Evolutionary conservation across 2,329 filamentous ascomycete species (phyloP).

Genomic region (Claviceps purpurea): DNA sequence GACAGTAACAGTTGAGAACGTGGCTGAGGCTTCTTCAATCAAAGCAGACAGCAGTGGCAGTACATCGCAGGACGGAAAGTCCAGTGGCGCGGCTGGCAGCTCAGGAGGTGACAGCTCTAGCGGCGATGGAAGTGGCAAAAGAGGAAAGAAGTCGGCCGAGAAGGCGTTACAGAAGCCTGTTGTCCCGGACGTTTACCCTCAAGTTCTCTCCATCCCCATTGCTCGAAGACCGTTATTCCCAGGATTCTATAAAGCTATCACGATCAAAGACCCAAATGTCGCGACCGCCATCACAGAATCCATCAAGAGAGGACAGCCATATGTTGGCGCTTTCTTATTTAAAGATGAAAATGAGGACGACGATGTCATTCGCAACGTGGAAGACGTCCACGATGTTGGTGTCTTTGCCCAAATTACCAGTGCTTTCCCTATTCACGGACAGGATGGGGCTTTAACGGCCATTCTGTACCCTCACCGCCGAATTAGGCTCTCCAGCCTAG

Average conservation of each 20-base stretch:
- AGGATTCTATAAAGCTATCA: conserved; percentile 98
- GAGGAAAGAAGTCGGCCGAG: conserved; percentile 58
- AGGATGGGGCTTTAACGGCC: conserved; percentile 74
- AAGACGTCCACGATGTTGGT: conserved; percentile 90
- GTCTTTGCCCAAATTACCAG: conserved; percentile 98
- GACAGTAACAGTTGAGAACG: conserved; percentile 32
- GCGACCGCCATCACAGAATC: conserved; percentile 88
- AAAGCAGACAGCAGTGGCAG: conserved; percentile 27
- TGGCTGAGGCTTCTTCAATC: conserved; percentile 29
- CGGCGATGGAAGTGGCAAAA: conserved; percentile 49
- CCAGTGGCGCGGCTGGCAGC: conserved; percentile 25
- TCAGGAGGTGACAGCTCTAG: conserved; percentile 43
- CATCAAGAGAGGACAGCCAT: conserved; percentile 92
- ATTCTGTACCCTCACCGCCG: conserved; percentile 92
- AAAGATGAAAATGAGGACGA: conserved; percentile 92
- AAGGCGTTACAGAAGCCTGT: conserved; percentile 73
- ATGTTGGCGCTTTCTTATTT: conserved; percentile 91
- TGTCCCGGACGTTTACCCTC: conserved; percentile 90
- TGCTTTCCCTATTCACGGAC: conserved; percentile 79
- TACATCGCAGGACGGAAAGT: conserved; percentile 38
- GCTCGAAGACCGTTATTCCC: conserved; percentile 88
- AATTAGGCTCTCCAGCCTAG: conserved; percentile 75
- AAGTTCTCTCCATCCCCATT: conserved; percentile 95
- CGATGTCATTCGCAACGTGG: conserved; percentile 78
- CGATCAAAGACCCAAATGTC: conserved; percentile 85